Percentiles rank a stretch among this genome's conserved stretches.
Conservation (phyloP, 257 asterid species). For the Cynanchum wilfordii region DNA sequence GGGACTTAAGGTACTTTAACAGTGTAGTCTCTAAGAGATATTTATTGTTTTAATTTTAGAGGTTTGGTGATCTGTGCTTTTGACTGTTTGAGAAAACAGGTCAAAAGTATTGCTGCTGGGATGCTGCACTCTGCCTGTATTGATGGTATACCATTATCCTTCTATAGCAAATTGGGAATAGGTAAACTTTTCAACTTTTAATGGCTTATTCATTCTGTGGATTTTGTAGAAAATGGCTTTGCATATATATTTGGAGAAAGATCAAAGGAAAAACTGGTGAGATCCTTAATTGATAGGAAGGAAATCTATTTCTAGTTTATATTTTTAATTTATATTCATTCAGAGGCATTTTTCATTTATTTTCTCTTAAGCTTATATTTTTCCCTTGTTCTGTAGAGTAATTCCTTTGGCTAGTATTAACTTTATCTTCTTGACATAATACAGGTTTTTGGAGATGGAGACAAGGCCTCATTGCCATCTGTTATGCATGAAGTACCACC, state of each 20-base stretch:
- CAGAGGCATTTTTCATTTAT: background rate
- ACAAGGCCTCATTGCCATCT: constrained; percentile 51
- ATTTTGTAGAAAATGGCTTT: constrained; percentile 64
- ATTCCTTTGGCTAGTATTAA: constrained; percentile 10
- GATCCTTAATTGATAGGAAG: background rate
- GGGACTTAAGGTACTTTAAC: constrained; percentile 64
- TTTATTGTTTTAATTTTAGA: constrained; percentile 1
- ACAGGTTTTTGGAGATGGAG: constrained; percentile 71
- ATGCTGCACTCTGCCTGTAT: constrained; percentile 92
- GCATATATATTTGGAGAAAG: constrained; percentile 81
- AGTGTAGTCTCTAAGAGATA: constrained; percentile 4
- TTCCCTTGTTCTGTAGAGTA: constrained; percentile 3
- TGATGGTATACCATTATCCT: constrained; percentile 44
- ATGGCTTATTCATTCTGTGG: constrained; percentile 21
- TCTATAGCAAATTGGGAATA: constrained; percentile 5
- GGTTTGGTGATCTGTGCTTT: background rate
- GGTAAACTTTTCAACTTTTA: constrained; percentile 11
- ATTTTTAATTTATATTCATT: background rate
- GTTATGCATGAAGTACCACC: constrained; percentile 47
- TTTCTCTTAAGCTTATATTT: background rate
- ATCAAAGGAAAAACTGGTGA: constrained; percentile 71
- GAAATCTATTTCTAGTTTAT: background rate
- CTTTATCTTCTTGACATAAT: constrained; percentile 12
- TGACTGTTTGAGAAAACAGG: constrained; percentile 38
- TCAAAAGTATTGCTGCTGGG: constrained; percentile 81